Evolutionary conservation across 805 yeast species (phyloP).

Genomic region (Zygotorulaspora florentina): DNA sequence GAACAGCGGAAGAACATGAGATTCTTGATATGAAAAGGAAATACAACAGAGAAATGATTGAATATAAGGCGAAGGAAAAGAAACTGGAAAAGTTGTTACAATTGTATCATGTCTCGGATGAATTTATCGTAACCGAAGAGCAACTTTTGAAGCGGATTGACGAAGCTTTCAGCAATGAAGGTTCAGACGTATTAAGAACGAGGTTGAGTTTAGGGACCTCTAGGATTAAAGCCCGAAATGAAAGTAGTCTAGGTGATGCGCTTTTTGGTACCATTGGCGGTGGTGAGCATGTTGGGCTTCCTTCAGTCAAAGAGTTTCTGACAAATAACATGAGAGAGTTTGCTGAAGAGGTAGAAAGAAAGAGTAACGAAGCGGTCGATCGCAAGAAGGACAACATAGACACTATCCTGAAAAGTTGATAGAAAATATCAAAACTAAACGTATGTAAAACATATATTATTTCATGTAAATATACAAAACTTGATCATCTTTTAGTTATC

Average conservation of each 20-base stretch:
- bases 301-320: slow-evolving; percentile 35
- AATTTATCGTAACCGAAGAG: slow-evolving; percentile 70
- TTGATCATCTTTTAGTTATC: not conserved
- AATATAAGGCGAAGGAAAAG: slow-evolving; percentile 48
- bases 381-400: slow-evolving; percentile 15
- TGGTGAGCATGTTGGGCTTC: slow-evolving; percentile 34
- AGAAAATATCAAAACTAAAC: not conserved
- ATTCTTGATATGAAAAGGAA: slow-evolving; percentile 54
- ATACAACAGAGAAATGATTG: slow-evolving; percentile 58
- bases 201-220: slow-evolving; percentile 19
- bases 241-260: slow-evolving; percentile 32
- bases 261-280: slow-evolving; percentile 37
- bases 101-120: slow-evolving; percentile 64
- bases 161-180: slow-evolving; percentile 25
- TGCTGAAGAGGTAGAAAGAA: slow-evolving; percentile 24
- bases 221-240: slow-evolving; percentile 21
- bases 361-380: slow-evolving; percentile 11
- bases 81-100: slow-evolving; percentile 58
- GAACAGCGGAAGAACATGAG: slow-evolving; percentile 67
- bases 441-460: slow-evolving; percentile 2
- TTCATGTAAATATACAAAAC: slow-evolving; percentile 8
- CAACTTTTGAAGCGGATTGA: slow-evolving; percentile 39
- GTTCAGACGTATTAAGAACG: slow-evolving; percentile 20
- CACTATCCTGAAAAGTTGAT: slow-evolving; percentile 12
- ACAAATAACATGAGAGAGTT: slow-evolving; percentile 33